Evolutionary conservation across 2,329 filamentous ascomycete species (phyloP).

Genomic region (Thyridium curvatum): DNA sequence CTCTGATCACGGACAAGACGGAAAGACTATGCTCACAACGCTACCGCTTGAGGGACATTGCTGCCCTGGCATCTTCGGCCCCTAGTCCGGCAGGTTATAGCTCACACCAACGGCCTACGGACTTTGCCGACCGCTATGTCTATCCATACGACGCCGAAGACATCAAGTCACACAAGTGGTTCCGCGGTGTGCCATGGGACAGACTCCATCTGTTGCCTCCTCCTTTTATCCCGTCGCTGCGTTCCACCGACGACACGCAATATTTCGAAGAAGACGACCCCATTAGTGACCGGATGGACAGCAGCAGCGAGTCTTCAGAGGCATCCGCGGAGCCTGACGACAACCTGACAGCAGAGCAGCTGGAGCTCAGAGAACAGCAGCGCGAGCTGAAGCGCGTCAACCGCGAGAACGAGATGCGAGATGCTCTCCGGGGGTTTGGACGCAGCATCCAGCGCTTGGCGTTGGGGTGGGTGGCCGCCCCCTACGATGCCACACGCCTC

Average conservation of each 20-base stretch:
- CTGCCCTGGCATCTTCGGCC: conserved; percentile 6
- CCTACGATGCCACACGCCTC: conserved; percentile 41
- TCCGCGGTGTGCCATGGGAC: conserved; percentile 73
- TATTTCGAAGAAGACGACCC: conserved; percentile 85
- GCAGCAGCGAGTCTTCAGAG: conserved; percentile 24
- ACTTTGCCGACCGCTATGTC: conserved; percentile 53
- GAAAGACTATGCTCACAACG: conserved; percentile 65
- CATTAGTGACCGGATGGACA: conserved; percentile 57
- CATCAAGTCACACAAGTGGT: conserved; percentile 86
- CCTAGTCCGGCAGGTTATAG: no score
- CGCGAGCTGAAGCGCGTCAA: neutral
- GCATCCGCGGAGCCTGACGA: conserved; percentile 12
- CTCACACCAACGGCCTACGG: conserved; percentile 10
- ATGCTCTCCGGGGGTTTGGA: conserved; percentile 29
- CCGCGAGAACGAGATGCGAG: conserved; percentile 18
- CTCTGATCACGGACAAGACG: conserved; percentile 68
- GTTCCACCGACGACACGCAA: conserved; percentile 65
- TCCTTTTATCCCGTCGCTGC: conserved; percentile 73
- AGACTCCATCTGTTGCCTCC: conserved; percentile 63
- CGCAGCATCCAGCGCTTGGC: conserved; percentile 35
- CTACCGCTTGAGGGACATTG: conserved; percentile 62
- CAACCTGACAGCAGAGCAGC: neutral
- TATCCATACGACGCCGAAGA: conserved; percentile 81
- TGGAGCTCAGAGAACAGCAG: conserved; percentile 2
- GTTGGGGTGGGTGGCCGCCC: conserved; percentile 35